phyloP scores from a whole-genome alignment of 345 rosid genomes.

The Chamaenerion angustifolium region DNA sequence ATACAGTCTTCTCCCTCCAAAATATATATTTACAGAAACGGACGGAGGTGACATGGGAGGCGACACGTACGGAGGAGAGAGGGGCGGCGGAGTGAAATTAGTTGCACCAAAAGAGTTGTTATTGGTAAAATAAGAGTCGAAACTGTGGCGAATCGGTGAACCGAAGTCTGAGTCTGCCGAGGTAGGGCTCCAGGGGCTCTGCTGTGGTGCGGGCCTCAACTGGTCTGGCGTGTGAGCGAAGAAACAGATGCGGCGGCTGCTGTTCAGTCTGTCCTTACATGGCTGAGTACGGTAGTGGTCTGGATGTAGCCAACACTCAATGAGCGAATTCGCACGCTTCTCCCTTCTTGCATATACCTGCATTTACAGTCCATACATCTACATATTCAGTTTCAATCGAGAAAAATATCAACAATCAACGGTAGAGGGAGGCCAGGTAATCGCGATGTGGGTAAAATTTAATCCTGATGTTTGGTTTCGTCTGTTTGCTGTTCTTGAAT shows the following conservation, averaged over 20 bases:
- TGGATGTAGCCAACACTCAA: no score
- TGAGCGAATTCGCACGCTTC: background rate
- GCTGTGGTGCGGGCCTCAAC: constrained; percentile 29
- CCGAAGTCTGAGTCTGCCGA: constrained; percentile 17
- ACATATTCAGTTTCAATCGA: background rate
- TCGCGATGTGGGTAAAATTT: no score
- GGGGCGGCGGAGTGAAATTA: constrained; percentile 25
- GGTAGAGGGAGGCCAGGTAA: no score
- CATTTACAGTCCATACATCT: background rate
- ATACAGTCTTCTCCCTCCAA: no score
- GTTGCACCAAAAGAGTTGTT: constrained; percentile 6
- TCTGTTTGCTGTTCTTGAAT: no score
- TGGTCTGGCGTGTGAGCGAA: constrained; percentile 88
- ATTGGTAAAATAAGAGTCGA: background rate
- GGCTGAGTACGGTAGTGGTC: background rate
- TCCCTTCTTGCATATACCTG: constrained; percentile 1
- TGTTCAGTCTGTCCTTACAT: constrained; percentile 16
- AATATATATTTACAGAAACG: no score
- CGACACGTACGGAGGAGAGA: constrained; percentile 44
- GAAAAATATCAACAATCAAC: background rate
- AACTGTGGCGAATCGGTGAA: background rate
- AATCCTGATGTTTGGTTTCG: no score
- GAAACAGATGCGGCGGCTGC: constrained; percentile 60
- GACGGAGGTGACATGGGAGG: constrained; percentile 36
- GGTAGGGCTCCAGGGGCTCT: constrained; percentile 33